Base-by-base conservation (phyloP, 2,329 filamentous ascomycete genomes). In the Nigrospora oryzae region DNA sequence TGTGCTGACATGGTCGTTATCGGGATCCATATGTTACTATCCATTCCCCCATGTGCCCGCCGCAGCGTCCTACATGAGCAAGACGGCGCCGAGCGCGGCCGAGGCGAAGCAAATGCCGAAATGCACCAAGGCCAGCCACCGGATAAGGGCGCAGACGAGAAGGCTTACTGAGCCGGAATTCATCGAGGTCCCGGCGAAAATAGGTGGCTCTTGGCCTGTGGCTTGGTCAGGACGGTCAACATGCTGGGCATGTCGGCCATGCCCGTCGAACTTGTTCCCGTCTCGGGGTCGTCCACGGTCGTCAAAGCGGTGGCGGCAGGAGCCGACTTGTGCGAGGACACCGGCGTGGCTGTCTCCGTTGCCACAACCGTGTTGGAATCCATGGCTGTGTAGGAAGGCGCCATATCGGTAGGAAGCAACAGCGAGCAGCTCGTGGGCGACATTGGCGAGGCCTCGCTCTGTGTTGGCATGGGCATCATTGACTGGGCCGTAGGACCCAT, bases 131-230 rank as follows among this genome's bases (percentile, higher is more conserved):
- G 39, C 23, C 31, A 41, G 30, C 16, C 23, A 17, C 23, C 10
- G 14, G 11, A 14, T 23, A 17, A 28, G 23, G 7, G 15, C 23
- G 23, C 5, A 28, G 23, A 28, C 10, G 23, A 28, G 23, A 34
- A 5, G 6, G 32, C 31, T 34, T 41, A 13, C 23, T 19, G 42
- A 36, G 35, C 31, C 42, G 19, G n/a, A 13, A 45, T 51, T 51
- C 51, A 60, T 57, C 40, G 55, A 60, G 51, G 56, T 45, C 32
- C 49, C 46, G 40, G 49, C 55, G 10, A 47, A 37, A 28, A 56
- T 45, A 10, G 55, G 51, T n/a, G 46, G 37, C 36, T 31, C 14
- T 30, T 46, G 43, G n/a, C 42, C 44, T 16, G 49, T 46, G 17
- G 46, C 5, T 23, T 11, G 30, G 41, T 16, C 36, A 34, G 32